Evolutionary conservation across 768 basidiomycete species (phyloP).

Genomic region (Heimioporus sp.): DNA sequence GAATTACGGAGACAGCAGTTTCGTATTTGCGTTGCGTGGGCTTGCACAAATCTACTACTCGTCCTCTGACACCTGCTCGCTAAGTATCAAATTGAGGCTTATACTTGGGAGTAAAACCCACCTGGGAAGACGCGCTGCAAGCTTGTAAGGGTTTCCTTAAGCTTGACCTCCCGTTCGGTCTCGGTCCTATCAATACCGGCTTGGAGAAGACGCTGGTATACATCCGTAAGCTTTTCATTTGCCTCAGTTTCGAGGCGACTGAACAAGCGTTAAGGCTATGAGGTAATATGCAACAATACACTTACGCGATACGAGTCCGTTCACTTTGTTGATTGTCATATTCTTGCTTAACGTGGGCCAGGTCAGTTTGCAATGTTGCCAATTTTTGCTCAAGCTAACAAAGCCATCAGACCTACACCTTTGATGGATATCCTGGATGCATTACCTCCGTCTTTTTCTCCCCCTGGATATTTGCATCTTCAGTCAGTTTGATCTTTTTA

Average conservation of each 20-base stretch:
- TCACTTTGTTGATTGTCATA: constrained; percentile 86
- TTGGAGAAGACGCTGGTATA: constrained; percentile 82
- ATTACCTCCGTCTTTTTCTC: constrained; percentile 59
- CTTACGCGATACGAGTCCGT: constrained; percentile 70
- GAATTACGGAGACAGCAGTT: constrained; percentile 83
- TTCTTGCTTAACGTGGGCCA: constrained; percentile 69
- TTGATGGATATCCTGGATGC: too few relatives aligned
- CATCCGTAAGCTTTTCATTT: constrained; percentile 85
- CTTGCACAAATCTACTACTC: constrained; percentile 92
- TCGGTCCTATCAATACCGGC: constrained; percentile 89
- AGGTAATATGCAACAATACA: not conserved
- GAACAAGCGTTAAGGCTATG: not conserved
- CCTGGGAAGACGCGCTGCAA: constrained; percentile 91
- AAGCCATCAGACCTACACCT: not conserved
- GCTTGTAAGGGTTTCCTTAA: constrained; percentile 83
- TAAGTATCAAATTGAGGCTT: not conserved
- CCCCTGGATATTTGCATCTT: constrained; percentile 49
- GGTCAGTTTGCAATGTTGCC: constrained; percentile 51
- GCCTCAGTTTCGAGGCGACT: constrained; percentile 90
- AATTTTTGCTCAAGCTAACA: constrained; percentile 59
- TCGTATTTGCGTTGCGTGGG: constrained; percentile 92
- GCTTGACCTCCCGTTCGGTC: constrained; percentile 74
- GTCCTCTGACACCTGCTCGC: constrained; percentile 77
- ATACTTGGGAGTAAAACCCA: constrained; percentile 19
- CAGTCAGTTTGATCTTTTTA: constrained; percentile 52